These are phyloP conservation scores for Penicillium oxalicum DNA, from an alignment of 2,329 filamentous ascomycete species.

Conservation along the genomic window DNA sequence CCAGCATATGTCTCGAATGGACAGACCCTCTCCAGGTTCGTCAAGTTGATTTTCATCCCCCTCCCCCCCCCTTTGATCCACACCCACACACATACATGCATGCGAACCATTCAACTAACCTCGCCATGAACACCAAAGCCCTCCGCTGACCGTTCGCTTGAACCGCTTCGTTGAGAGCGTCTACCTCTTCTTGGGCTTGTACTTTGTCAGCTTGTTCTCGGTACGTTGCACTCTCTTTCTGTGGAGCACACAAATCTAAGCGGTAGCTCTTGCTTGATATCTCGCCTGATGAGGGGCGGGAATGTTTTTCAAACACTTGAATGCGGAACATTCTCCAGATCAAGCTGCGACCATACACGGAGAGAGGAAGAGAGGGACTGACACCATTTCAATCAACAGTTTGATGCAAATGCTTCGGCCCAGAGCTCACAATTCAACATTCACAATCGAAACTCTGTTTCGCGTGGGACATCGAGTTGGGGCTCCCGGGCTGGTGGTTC, in stretches of 20 bases:
- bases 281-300: neutral
- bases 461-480: slow-evolving; percentile 22
- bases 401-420: slow-evolving; percentile 44
- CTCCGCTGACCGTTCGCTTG: slow-evolving; percentile 41
- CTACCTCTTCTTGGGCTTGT: slow-evolving; percentile 46
- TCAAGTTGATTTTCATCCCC: neutral
- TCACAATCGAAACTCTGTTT: slow-evolving; percentile 23
- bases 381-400: slow-evolving; percentile 21
- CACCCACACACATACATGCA: too few species aligned
- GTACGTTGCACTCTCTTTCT: slow-evolving; percentile 25
- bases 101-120: neutral
- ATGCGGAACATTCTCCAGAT: too few species aligned
- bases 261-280: too few species aligned
- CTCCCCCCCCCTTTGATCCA: too few species aligned
- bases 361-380: slow-evolving; percentile 6
- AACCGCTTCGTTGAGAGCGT: slow-evolving; percentile 36
- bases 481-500: slow-evolving; percentile 17
- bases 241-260: too few species aligned
- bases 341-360: too few species aligned
- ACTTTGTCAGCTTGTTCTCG: slow-evolving; percentile 45
- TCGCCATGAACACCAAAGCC: slow-evolving; percentile 24
- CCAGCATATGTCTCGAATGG: slow-evolving; percentile 38
- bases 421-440: slow-evolving; percentile 44
- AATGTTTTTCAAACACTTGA: neutral
- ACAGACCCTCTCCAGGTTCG: slow-evolving; percentile 33